Conservation (phyloP, 441 rosid species). For the Gossypium trilobum region DNA sequence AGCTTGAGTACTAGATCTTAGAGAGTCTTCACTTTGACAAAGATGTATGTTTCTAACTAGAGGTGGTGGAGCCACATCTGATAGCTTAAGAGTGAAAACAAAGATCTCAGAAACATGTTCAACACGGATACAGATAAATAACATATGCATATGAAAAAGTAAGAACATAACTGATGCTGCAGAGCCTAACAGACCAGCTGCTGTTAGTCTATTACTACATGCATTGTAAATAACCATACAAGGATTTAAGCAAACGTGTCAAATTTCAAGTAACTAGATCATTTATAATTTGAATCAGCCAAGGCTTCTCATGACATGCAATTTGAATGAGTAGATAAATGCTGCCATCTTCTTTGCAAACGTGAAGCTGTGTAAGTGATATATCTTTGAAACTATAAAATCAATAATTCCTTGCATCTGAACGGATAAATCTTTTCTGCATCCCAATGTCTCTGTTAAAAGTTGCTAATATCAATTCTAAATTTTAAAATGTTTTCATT, state of each 20-base stretch:
- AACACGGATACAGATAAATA: neutral
- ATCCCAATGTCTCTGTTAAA: neutral
- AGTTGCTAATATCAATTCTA: neutral
- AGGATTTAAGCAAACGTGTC: neutral
- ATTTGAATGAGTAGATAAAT: neutral
- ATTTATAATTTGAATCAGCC: neutral
- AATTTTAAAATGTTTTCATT: neutral
- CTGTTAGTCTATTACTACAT: neutral
- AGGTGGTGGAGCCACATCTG: constrained; percentile 37
- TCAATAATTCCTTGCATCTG: neutral
- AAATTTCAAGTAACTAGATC: constrained; percentile 1
- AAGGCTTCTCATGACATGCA: neutral
- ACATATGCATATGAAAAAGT: neutral
- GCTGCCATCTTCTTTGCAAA: neutral
- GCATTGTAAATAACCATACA: neutral
- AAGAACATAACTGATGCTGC: neutral
- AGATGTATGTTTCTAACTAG: constrained; percentile 27
- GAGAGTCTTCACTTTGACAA: constrained; percentile 26
- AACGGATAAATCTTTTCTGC: neutral
- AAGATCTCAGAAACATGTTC: neutral
- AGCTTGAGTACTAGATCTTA: constrained; percentile 27
- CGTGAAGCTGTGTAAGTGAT: neutral
- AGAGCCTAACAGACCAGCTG: neutral
- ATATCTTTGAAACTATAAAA: neutral
- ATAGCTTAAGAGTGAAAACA: constrained; percentile 27